Percentiles rank a stretch among this genome's conserved stretches.
Conservation (phyloP, 306 rosid genomes). For the Arachis hypogaea region DNA sequence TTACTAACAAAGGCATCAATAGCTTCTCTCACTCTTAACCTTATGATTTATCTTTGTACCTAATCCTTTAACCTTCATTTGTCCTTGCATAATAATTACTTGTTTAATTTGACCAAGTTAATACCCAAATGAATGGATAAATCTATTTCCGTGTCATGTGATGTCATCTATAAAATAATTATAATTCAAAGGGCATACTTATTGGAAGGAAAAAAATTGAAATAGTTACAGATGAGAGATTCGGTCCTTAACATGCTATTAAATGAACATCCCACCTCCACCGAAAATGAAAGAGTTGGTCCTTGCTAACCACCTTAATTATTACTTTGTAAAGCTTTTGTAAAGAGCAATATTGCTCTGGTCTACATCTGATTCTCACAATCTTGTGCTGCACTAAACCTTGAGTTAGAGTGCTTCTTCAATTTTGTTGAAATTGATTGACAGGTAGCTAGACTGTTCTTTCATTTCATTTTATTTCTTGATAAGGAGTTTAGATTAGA, state of each 20-base stretch:
- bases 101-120: conserved; percentile 26
- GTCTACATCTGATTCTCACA: not conserved
- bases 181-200: not conserved
- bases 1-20: conserved; percentile 24
- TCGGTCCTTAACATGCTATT: conserved; percentile 10
- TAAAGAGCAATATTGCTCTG: conserved; percentile 3
- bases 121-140: conserved; percentile 18
- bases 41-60: not conserved
- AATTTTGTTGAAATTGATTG: conserved; percentile 14
- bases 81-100: not conserved
- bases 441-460: conserved; percentile 19
- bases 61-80: conserved; percentile 11
- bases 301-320: not conserved
- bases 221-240: not conserved
- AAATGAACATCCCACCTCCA: conserved; percentile 22
- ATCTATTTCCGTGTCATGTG: conserved; percentile 2
- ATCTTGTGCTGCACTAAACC: not conserved
- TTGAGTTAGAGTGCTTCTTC: conserved; percentile 7
- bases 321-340: conserved; percentile 2
- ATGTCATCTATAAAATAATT: conserved; percentile 15
- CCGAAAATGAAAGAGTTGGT: not conserved
- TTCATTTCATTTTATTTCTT: conserved; percentile 27
- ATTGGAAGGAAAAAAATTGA: not conserved
- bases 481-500: not conserved
- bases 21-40: not conserved